phyloP scores from a whole-genome alignment of 331 rosid species.

The Malus hybrid region DNA sequence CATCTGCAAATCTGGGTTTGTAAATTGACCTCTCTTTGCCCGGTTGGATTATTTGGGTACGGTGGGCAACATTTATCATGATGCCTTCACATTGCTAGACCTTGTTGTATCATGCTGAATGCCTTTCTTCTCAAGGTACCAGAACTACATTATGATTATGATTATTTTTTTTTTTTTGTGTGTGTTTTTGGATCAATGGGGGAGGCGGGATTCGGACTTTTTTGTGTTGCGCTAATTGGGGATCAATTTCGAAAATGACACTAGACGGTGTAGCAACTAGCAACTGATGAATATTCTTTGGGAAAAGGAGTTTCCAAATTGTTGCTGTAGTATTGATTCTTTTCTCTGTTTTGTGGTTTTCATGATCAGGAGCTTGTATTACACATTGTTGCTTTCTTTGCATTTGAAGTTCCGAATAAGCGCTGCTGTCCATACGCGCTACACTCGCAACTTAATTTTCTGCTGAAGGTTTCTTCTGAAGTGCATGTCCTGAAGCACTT shows the following conservation, averaged over 20 bases:
- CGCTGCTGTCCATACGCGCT: not conserved
- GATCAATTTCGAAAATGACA: not conserved
- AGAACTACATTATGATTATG: not conserved
- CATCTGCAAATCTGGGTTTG: not conserved
- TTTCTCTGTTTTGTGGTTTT: not conserved
- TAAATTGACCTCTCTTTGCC: not conserved
- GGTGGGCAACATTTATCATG: not conserved
- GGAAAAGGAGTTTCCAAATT: not conserved
- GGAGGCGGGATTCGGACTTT: not conserved
- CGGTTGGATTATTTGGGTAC: not conserved
- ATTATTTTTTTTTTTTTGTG: not conserved
- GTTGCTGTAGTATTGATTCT: not conserved
- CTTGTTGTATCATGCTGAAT: not conserved
- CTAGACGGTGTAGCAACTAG: not conserved
- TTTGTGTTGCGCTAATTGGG: not conserved
- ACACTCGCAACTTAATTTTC: not conserved
- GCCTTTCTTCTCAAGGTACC: conserved; percentile 5
- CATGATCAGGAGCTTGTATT: not conserved
- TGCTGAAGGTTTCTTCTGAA: conserved; percentile 4
- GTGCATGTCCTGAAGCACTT: conserved; percentile 11
- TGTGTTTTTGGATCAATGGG: not conserved
- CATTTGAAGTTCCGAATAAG: conserved; percentile 19
- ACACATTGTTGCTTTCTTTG: not conserved
- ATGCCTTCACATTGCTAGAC: not conserved
- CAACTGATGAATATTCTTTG: not conserved